These are phyloP conservation scores for Saturnispora dispora DNA, from an alignment of 805 yeast species.

Conservation along the genomic window DNA sequence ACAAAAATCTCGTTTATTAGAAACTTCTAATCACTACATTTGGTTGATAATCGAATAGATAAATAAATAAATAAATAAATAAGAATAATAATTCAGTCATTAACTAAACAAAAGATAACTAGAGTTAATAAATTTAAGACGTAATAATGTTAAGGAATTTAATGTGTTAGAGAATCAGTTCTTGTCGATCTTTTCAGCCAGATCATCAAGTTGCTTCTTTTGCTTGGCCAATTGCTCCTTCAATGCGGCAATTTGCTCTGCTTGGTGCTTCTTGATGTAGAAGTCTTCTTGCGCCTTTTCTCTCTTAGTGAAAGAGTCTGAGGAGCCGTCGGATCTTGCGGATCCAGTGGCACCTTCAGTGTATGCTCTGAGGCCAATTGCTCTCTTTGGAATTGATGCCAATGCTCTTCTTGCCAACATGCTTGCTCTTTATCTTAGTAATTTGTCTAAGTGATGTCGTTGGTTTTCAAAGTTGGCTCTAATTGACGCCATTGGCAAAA, in stretches of 20 bases:
- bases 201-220: slow-evolving; percentile 45
- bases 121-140: neutral
- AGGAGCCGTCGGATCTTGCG: slow-evolving; percentile 42
- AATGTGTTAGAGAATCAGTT: slow-evolving; percentile 6
- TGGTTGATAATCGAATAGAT: neutral
- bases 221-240: slow-evolving; percentile 71
- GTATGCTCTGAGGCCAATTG: slow-evolving; percentile 28
- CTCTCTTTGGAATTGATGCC: slow-evolving; percentile 24
- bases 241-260: slow-evolving; percentile 71
- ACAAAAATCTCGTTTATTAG: too few relatives aligned
- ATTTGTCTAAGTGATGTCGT: neutral
- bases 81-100: neutral
- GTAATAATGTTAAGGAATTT: neutral
- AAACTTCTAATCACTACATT: neutral
- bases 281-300: slow-evolving; percentile 88
- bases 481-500: neutral
- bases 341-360: slow-evolving; percentile 57
- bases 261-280: slow-evolving; percentile 82
- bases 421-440: neutral
- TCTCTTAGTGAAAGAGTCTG: slow-evolving; percentile 68
- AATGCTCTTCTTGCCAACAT: slow-evolving; percentile 35
- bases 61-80: neutral
- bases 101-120: neutral
- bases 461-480: neutral
- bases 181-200: slow-evolving; percentile 40